Conservation (phyloP, 2,329 filamentous ascomycete species). For the Aspergillus ustus region DNA sequence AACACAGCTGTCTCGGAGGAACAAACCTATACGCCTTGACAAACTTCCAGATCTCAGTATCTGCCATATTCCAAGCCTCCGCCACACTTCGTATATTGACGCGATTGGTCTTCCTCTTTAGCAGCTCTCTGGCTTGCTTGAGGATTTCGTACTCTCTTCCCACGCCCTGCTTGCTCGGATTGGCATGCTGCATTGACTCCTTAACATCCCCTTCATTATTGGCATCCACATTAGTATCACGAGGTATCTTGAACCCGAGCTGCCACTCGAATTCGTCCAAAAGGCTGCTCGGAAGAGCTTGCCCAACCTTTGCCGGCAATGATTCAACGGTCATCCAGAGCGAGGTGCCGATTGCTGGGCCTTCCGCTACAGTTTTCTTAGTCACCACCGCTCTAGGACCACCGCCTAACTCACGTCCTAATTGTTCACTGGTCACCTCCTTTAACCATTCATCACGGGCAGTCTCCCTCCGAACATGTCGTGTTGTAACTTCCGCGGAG, state of each 20-base stretch:
- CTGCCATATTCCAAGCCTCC: conserved; percentile 63
- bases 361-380: conserved; percentile 79
- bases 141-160: conserved; percentile 53
- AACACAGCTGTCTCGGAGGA: not conserved
- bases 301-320: conserved; percentile 50
- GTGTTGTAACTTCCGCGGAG: conserved; percentile 63
- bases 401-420: conserved; percentile 66
- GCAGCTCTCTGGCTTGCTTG: conserved; percentile 54
- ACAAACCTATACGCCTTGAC: conserved; percentile 58
- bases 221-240: conserved; percentile 46
- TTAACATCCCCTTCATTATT: conserved; percentile 39
- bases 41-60: conserved; percentile 69
- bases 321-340: conserved; percentile 82
- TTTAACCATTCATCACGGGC: conserved; percentile 79
- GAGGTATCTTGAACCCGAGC: conserved; percentile 82
- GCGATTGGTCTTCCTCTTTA: conserved; percentile 45
- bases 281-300: conserved; percentile 58
- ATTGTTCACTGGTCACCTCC: conserved; percentile 70
- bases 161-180: conserved; percentile 44
- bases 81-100: conserved; percentile 49
- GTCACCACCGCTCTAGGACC: conserved; percentile 71
- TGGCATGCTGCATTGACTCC: conserved; percentile 42
- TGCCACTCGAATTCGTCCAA: conserved; percentile 79
- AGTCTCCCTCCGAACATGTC: conserved; percentile 70
- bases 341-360: conserved; percentile 65